These are phyloP conservation scores for Bacidia rubella DNA, from an alignment of 495 filamentous ascomycete genomes.

Conservation along the genomic window DNA sequence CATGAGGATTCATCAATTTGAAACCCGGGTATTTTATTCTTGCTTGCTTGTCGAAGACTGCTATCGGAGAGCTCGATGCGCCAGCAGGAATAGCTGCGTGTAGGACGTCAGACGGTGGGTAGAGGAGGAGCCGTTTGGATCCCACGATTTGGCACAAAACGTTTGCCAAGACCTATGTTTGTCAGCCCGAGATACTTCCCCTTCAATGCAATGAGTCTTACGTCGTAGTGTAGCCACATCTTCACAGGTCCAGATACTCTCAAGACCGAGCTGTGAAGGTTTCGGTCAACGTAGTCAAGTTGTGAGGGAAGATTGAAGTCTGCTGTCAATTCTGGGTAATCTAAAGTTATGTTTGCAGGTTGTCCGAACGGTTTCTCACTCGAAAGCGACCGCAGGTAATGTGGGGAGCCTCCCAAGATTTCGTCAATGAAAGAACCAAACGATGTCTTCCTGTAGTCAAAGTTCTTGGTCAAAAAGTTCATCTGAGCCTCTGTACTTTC, in stretches of 20 bases:
- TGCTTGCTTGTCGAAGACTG: slow-evolving; percentile 43
- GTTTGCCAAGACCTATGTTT: slow-evolving; percentile 68
- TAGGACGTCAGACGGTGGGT: slow-evolving; percentile 61
- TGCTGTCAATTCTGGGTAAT: slow-evolving; percentile 54
- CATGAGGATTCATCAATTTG: slow-evolving; percentile 47
- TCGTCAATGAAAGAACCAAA: slow-evolving; percentile 58
- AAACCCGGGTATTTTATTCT: slow-evolving; percentile 28
- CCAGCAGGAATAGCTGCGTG: slow-evolving; percentile 59
- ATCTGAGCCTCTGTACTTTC: slow-evolving; percentile 48
- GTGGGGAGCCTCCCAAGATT: slow-evolving; percentile 43
- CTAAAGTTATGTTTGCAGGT: slow-evolving; percentile 50
- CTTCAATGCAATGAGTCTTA: slow-evolving; percentile 21
- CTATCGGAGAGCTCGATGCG: slow-evolving; percentile 61
- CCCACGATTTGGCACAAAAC: slow-evolving; percentile 70
- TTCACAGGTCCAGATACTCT: slow-evolving; percentile 69
- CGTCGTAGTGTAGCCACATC: slow-evolving; percentile 87
- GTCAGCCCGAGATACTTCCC: slow-evolving; percentile 12
- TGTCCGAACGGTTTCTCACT: slow-evolving; percentile 49
- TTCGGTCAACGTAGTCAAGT: slow-evolving; percentile 42
- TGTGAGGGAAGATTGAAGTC: slow-evolving; percentile 61
- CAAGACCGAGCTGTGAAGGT: slow-evolving; percentile 66
- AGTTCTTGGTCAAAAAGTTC: slow-evolving; percentile 76
- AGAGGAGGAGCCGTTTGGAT: slow-evolving; percentile 58
- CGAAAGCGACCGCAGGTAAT: slow-evolving; percentile 70
- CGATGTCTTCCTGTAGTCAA: slow-evolving; percentile 52